These are phyloP conservation scores for Nitzschia sp. DNA, from an alignment of 108 stramenopile genomes.

Conservation along the genomic window DNA sequence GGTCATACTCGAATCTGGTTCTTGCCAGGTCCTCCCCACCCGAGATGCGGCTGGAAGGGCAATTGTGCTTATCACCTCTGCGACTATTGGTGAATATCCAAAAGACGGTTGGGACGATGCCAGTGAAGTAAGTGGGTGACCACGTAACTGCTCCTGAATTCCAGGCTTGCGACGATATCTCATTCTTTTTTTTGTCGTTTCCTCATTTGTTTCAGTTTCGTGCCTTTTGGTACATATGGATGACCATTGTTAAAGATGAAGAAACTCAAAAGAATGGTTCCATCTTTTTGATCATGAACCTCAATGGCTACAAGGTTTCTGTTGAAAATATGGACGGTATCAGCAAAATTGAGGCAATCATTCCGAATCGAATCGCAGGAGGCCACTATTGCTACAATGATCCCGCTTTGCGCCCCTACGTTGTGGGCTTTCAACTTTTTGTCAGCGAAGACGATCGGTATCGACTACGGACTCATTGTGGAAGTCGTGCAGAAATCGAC, in stretches of 20 bases:
- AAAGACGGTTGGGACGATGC: constrained; percentile 1
- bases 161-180: too few relatives aligned
- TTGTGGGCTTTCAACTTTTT: constrained; percentile 13
- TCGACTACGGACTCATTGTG: constrained; percentile 15
- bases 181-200: neutral
- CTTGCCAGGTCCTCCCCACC: constrained; percentile 11
- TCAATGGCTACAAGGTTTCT: constrained; percentile 8
- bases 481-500: constrained; percentile 2
- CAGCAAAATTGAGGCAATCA: neutral
- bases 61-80: constrained; percentile 10
- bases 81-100: neutral
- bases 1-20: constrained; percentile 16
- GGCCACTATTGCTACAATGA: constrained; percentile 26
- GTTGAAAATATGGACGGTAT: neutral
- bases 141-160: too few relatives aligned
- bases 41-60: constrained; percentile 25
- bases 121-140: constrained; percentile 7
- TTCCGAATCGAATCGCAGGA: neutral
- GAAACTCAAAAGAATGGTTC: constrained; percentile 19
- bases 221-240: constrained; percentile 26
- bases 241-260: constrained; percentile 14
- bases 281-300: constrained; percentile 12
- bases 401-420: constrained; percentile 1
- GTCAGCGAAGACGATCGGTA: neutral
- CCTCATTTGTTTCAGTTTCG: constrained; percentile 11